A percentile compares a stretch with the other conserved stretches of the same genome.
Evolutionary conservation across 257 asterid genomes (phyloP).

Genomic region (Lavandula angustifolia): DNA sequence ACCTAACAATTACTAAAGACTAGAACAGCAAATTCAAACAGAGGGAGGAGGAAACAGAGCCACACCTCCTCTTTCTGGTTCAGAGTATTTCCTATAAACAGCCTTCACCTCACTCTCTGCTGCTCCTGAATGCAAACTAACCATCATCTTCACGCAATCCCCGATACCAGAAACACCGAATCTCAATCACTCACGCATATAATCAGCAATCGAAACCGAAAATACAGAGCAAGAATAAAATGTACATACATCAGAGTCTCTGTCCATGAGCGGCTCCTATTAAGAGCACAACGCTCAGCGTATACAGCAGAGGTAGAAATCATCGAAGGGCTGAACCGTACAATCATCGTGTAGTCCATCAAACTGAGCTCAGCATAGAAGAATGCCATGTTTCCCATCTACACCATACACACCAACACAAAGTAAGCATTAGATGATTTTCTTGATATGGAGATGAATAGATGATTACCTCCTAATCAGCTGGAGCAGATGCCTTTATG

Average conservation of each 20-base stretch:
- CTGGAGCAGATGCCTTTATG: constrained; percentile 48
- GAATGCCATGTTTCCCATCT: constrained; percentile 71
- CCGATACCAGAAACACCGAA: constrained; percentile 29
- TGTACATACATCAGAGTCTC: constrained; percentile 56
- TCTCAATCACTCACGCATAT: not conserved
- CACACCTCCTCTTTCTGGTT: constrained; percentile 59
- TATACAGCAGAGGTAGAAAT: constrained; percentile 81
- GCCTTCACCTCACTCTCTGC: constrained; percentile 67
- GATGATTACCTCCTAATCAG: constrained; percentile 45
- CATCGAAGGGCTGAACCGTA: constrained; percentile 53
- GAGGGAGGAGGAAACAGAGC: constrained; percentile 72
- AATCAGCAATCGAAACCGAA: not conserved
- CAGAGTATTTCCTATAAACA: constrained; percentile 51
- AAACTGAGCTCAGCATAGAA: constrained; percentile 81
- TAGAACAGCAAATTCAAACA: too few species aligned
- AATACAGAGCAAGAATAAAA: not conserved
- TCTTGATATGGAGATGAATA: not conserved
- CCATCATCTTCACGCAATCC: constrained; percentile 68
- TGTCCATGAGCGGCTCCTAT: constrained; percentile 60
- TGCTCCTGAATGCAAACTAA: constrained; percentile 49
- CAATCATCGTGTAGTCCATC: constrained; percentile 51
- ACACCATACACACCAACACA: not conserved
- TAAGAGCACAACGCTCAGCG: constrained; percentile 70
- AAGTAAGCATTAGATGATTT: not conserved
- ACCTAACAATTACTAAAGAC: not conserved